phyloP scores from a whole-genome alignment of 2,329 filamentous ascomycete genomes.

The Lecanicillium sp. region DNA sequence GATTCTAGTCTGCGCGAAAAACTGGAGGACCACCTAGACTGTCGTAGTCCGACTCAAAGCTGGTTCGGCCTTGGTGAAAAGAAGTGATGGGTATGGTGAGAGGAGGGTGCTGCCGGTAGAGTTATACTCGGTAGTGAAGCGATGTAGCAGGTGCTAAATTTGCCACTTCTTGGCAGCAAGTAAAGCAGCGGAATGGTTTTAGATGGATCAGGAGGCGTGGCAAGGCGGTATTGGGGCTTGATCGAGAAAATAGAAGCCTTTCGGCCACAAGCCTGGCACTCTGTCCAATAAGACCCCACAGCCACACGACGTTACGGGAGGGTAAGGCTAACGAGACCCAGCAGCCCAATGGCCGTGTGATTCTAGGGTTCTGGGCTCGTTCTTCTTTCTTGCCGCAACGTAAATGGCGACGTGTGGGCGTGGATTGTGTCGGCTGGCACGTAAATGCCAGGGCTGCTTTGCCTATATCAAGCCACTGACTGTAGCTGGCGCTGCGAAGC shows the following conservation, averaged over 20 bases:
- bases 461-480: conserved; percentile 3
- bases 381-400: neutral
- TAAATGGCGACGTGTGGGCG: no score
- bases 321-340: neutral
- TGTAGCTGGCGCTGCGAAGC: neutral
- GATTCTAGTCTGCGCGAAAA: no score
- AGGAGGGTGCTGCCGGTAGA: no score
- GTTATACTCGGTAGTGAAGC: no score
- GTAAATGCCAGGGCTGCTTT: conserved; percentile 4
- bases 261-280: neutral
- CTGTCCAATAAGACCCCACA: neutral
- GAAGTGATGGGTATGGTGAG: no score
- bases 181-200: neutral
- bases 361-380: neutral
- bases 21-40: no score
- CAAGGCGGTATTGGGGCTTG: neutral
- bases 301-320: neutral
- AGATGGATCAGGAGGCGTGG: neutral
- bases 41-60: no score
- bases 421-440: no score
- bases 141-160: neutral
- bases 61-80: no score
- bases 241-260: neutral
- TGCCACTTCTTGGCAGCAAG: neutral
- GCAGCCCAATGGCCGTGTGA: neutral